Evolutionary conservation across 306 rosid genomes (phyloP), one percentile per base, ranked within the genome.

Genomic region (Herpetospermum pedunculosum): DNA sequence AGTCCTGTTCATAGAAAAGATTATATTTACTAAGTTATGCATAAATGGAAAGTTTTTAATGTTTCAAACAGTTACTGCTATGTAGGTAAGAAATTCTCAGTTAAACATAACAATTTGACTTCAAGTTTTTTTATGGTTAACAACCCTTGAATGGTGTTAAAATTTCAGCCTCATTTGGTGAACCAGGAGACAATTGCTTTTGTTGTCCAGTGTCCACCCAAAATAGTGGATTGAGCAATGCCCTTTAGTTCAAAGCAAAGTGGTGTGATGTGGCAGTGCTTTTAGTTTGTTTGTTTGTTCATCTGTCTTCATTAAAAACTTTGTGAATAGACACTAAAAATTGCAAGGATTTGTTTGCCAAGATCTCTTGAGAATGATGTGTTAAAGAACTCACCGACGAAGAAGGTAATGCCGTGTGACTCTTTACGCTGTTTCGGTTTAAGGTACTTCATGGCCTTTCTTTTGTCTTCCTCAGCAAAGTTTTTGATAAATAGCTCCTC

Each of bases 381-480:
- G 14, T 44, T 43, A 44, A 68, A 77, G 29, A 72, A 77, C 97
- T 86, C 64, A 91, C 99, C 99, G 77, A 89, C 92, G 83, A 91
- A 91, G 87, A 95, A 91, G 35, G 99, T 87, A 52, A 86, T 88
- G 26, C 92, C 72, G 78, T 95, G 99, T 50, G 97, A 91, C 77
- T 91, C 97, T 82, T 88, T 85, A 4, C 77, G 82, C 70, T 88
- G 96, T 25, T 73, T 88, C 5, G 99, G 99, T 80, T 84, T 91
- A 53, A 95, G 97, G 85, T 89, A 95, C 69, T 91, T 95, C 96
- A 95, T 88, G 86, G 96, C 99, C 85, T 95, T 95, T 57, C 96
- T 82, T 59, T 89, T 41, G 80, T 95, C 84, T 70, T 91, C 96
- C 58, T 84, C 81, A 25, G 96, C 88, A 75, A 95, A 89, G 46